Percentiles rank a stretch among this genome's conserved stretches.
Evolutionary conservation across 2,329 filamentous ascomycete species (phyloP).

Genomic region (Ophiostoma novo-ulmi): DNA sequence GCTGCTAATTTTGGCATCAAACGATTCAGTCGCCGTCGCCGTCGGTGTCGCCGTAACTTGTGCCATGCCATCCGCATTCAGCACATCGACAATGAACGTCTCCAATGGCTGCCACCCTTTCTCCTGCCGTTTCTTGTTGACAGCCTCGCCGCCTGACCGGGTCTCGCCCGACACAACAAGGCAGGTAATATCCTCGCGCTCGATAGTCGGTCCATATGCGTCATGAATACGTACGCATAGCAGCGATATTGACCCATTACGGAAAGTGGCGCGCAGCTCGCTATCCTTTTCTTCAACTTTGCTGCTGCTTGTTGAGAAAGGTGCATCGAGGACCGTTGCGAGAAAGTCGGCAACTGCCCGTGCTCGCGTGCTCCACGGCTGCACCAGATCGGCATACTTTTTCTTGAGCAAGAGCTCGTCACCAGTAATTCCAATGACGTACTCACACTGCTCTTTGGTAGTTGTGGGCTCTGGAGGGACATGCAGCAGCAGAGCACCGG

Average conservation of each 20-base stretch:
- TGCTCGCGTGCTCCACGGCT: conserved; percentile 73
- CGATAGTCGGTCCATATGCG: conserved; percentile 84
- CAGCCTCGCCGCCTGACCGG: conserved; percentile 70
- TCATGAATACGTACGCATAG: conserved; percentile 83
- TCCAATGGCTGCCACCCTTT: conserved; percentile 72
- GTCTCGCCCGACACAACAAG: conserved; percentile 88
- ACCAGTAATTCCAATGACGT: conserved; percentile 83
- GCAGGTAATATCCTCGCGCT: conserved; percentile 69
- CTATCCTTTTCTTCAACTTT: conserved; percentile 34
- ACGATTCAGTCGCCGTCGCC: conserved; percentile 35
- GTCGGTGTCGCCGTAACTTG: conserved; percentile 42
- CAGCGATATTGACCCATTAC: conserved; percentile 57
- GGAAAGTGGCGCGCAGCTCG: conserved; percentile 53
- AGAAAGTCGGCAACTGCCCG: conserved; percentile 67
- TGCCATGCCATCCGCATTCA: conserved; percentile 57
- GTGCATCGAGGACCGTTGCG: conserved; percentile 51
- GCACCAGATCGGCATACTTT: conserved; percentile 74
- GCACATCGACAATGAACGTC: conserved; percentile 83
- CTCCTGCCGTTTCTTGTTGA: conserved; percentile 75
- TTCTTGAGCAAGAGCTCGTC: conserved; percentile 84
- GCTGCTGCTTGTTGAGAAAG: conserved; percentile 40
- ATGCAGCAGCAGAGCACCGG: conserved; percentile 63
- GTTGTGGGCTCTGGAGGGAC: neutral
- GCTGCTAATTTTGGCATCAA: conserved; percentile 84
- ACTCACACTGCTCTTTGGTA: conserved; percentile 40